phyloP scores from a whole-genome alignment of 805 yeast species.

The Pichia nakasei region DNA sequence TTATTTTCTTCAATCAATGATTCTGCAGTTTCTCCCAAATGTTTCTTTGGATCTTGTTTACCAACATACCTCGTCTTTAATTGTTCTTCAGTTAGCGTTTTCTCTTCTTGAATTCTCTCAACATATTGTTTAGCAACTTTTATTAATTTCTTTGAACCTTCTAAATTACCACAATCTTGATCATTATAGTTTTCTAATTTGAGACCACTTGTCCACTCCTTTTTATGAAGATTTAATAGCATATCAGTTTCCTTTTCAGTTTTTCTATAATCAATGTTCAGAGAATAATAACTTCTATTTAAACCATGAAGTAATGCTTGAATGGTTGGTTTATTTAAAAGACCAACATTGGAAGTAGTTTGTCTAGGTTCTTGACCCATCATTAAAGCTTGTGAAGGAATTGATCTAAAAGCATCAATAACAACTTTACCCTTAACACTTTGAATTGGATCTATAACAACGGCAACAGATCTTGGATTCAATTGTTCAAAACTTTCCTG shows the following conservation, averaged over 20 bases:
- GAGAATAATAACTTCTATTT: constrained; percentile 92
- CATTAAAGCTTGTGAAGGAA: constrained; percentile 80
- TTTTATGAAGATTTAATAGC: constrained; percentile 89
- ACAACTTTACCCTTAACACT: constrained; percentile 98
- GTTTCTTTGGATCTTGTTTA: constrained; percentile 98
- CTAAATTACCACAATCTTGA: constrained; percentile 68
- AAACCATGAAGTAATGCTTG: constrained; percentile 96
- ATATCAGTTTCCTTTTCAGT: constrained; percentile 87
- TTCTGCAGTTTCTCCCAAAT: constrained; percentile 83
- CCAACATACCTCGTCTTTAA: constrained; percentile 95
- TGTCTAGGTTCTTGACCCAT: constrained; percentile 97
- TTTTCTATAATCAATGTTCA: constrained; percentile 90
- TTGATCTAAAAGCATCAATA: constrained; percentile 94
- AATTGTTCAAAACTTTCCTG: constrained; percentile 97
- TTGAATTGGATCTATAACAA: constrained; percentile 96
- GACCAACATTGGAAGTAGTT: constrained; percentile 92
- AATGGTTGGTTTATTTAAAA: constrained; percentile 89
- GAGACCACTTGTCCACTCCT: constrained; percentile 92
- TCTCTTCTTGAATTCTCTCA: constrained; percentile 85
- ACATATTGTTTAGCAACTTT: constrained; percentile 86
- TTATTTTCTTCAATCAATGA: constrained; percentile 82
- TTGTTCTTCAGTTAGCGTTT: constrained; percentile 78
- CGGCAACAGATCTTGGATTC: constrained; percentile 94
- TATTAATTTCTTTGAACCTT: constrained; percentile 69
- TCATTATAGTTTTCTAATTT: constrained; percentile 67